phyloP scores from a whole-genome alignment of 768 basidiomycete species.

The Podaxis sp. region DNA sequence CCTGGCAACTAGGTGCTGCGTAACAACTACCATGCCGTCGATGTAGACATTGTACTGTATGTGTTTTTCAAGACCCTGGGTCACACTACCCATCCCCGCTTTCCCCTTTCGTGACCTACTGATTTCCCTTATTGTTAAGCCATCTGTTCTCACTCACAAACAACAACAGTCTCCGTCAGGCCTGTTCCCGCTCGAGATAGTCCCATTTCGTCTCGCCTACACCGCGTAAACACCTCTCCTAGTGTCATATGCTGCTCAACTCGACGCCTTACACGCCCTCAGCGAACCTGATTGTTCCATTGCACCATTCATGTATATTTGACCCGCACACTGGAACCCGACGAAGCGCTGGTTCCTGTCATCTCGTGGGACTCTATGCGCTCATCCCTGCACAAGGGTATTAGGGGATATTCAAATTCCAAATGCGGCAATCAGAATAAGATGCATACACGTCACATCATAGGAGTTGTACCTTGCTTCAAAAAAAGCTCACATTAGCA shows the following conservation, averaged over 20 bases:
- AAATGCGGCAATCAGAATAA: neutral
- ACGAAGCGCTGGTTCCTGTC: neutral
- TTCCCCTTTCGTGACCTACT: slow-evolving; percentile 1
- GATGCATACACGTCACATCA: slow-evolving; percentile 5
- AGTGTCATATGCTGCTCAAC: neutral
- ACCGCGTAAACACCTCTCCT: neutral
- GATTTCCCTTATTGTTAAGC: neutral
- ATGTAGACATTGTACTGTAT: neutral
- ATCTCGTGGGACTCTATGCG: slow-evolving; percentile 1
- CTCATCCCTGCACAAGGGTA: neutral
- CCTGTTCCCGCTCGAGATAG: neutral
- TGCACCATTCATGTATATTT: neutral
- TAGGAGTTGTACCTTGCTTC: neutral
- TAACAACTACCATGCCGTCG: slow-evolving; percentile 2
- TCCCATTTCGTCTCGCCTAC: neutral
- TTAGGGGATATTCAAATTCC: slow-evolving; percentile 6
- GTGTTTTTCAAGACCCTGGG: slow-evolving; percentile 4
- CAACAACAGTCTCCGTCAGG: neutral
- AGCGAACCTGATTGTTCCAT: neutral
- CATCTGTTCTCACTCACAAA: neutral
- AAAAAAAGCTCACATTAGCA: neutral
- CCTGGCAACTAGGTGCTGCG: slow-evolving; percentile 2
- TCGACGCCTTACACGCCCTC: neutral
- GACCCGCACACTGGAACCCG: neutral
- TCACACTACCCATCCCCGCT: slow-evolving; percentile 5